Evolutionary conservation across 352 stramenopile genomes (phyloP).

Genomic region (Phytophthora sp.): DNA sequence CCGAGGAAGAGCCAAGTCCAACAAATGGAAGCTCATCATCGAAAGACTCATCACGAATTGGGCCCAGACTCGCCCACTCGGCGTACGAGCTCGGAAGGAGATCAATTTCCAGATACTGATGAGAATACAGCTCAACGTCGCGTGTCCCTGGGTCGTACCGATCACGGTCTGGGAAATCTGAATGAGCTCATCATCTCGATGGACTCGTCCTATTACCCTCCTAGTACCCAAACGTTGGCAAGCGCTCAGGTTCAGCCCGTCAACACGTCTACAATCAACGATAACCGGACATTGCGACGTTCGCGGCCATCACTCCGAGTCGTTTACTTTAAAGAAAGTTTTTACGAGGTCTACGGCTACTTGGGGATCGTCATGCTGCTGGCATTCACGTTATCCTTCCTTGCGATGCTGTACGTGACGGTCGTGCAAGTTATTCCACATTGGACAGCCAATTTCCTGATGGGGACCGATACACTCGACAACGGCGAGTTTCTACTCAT

Average conservation of each 20-base stretch:
- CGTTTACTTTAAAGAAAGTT: constrained; percentile 41
- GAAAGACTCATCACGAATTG: constrained; percentile 12
- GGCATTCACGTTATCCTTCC: constrained; percentile 42
- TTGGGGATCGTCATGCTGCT: constrained; percentile 49
- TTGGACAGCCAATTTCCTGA: constrained; percentile 49
- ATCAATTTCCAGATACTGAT: background rate
- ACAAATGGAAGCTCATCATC: constrained; percentile 19
- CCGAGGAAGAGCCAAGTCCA: background rate
- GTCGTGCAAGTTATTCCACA: constrained; percentile 53
- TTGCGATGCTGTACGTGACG: constrained; percentile 43
- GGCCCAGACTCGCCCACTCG: background rate
- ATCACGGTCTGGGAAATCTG: constrained; percentile 3
- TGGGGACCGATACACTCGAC: constrained; percentile 49
- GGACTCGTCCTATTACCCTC: constrained; percentile 1
- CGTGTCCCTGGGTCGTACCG: constrained; percentile 12
- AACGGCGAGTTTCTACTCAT: constrained; percentile 59
- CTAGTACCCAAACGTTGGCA: background rate
- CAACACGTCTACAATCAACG: constrained; percentile 6
- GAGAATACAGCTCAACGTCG: constrained; percentile 7
- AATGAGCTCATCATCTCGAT: constrained; percentile 6
- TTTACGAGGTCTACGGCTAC: constrained; percentile 53
- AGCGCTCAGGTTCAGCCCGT: constrained; percentile 20
- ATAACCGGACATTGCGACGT: background rate
- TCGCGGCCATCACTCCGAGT: constrained; percentile 10
- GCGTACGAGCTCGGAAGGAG: constrained; percentile 5